phyloP scores from a whole-genome alignment of 192 early-diverging fungal genomes.

The Backusella australiensis region DNA sequence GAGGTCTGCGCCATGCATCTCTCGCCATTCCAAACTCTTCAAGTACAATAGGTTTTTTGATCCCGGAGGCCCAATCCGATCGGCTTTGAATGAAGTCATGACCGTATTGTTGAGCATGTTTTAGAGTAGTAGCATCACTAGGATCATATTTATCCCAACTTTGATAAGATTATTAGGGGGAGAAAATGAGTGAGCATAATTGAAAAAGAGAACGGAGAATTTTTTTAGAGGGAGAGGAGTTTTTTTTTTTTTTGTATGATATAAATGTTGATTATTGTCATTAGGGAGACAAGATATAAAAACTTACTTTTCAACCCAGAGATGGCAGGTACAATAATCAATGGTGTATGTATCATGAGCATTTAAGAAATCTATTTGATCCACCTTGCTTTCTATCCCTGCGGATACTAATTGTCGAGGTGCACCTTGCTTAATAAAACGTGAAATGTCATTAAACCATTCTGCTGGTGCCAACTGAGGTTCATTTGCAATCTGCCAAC shows the following conservation, averaged over 20 bases:
- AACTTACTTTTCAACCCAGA: slow-evolving; percentile 50
- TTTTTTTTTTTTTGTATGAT: neutral
- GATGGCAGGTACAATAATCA: slow-evolving; percentile 53
- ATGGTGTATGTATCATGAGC: slow-evolving; percentile 47
- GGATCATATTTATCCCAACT: slow-evolving; percentile 62
- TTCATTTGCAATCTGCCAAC: slow-evolving; percentile 74
- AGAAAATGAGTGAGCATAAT: neutral
- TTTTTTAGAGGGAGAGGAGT: neutral
- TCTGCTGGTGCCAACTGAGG: slow-evolving; percentile 47
- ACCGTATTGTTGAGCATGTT: slow-evolving; percentile 41
- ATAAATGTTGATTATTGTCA: neutral
- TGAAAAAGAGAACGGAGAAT: neutral
- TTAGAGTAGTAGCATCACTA: slow-evolving; percentile 34
- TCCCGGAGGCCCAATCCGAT: slow-evolving; percentile 45
- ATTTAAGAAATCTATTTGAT: slow-evolving; percentile 44
- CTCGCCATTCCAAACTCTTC: slow-evolving; percentile 61
- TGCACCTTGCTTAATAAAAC: slow-evolving; percentile 47
- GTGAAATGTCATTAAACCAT: slow-evolving; percentile 55
- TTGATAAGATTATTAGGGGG: slow-evolving; percentile 17
- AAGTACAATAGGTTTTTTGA: slow-evolving; percentile 51
- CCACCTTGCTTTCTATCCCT: slow-evolving; percentile 64
- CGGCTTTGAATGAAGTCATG: slow-evolving; percentile 39
- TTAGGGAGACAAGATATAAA: neutral
- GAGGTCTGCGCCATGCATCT: slow-evolving; percentile 39
- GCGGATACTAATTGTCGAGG: slow-evolving; percentile 57